Evolutionary conservation across 805 yeast species (phyloP), one percentile per base, ranked within the genome.

Genomic region (Ogataea salicorniae): DNA sequence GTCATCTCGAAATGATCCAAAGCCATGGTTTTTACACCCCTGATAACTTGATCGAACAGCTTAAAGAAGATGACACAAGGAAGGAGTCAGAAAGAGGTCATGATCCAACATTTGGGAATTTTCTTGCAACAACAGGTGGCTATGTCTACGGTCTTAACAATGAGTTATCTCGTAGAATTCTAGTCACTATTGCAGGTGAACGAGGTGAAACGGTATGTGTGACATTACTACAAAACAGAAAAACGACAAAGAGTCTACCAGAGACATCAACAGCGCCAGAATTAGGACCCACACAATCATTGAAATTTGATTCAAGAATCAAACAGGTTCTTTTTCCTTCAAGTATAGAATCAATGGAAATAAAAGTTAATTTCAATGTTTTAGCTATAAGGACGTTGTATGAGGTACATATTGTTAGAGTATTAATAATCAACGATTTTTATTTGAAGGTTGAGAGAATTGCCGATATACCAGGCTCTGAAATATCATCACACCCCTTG

Each of bases 81-180:
- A 26, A 26, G 31, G 11, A 9, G 6, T 26, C 31, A 3, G 31
- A 26, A 26, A 26, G 31, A 26, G 31, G 13, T 11, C 64, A 62
- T 50, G 75, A 71, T 52, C 74, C 76, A 5, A 64, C 71, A 1
- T 57, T 49, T 41, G 72, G 72, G 0, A 42, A 55, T 2, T 20
- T 64, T 4, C 45, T 70, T 6, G 46, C 54, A 6, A 46, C 57
- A 4, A 15, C 23, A 15, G 41, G 11, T 13, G 26, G 34, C 9
- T 7, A 13, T 16, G 8, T 26, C 31, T 26, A 26, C 31, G 4
- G 31, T 26, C 31, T 26, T 11, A 26, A 26, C 31, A 26, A 16
- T n/a, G 6, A 2, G n/a, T 6, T 9, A 4, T 5, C 17, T 23
- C 35, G 7, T 5, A 36, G 33, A 13, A 43, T 52, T 8, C 52